These are phyloP conservation scores for Mortierella sp. DNA, from an alignment of 371 early-diverging fungal species.

Conservation along the genomic window DNA sequence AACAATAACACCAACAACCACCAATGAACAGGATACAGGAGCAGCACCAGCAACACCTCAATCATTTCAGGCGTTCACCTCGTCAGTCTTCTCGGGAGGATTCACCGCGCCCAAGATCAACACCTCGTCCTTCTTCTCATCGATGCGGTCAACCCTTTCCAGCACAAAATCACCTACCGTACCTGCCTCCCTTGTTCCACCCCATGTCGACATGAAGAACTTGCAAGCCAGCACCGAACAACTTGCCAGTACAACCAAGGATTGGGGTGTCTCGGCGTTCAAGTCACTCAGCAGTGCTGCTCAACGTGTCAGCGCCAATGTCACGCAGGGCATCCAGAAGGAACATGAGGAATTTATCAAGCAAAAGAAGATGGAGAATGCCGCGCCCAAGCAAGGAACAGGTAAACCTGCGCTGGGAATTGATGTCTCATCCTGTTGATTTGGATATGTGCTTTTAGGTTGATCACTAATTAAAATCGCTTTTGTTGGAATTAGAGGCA, in stretches of 20 bases:
- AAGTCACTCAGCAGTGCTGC: constrained; percentile 51
- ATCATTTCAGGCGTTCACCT: constrained; percentile 26
- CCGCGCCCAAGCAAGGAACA: constrained; percentile 47
- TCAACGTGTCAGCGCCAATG: constrained; percentile 49
- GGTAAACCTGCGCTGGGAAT: constrained; percentile 12
- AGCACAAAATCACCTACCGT: constrained; percentile 32
- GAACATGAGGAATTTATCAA: constrained; percentile 57
- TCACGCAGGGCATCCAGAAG: constrained; percentile 57
- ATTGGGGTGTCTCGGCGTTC: constrained; percentile 55
- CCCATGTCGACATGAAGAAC: constrained; percentile 42
- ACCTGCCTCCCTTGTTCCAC: constrained; percentile 19
- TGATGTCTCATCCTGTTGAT: background rate
- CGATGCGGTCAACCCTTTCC: constrained; percentile 51
- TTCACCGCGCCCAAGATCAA: constrained; percentile 46
- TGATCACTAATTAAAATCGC: background rate
- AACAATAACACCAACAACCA: background rate
- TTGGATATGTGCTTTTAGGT: background rate
- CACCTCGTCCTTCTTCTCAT: constrained; percentile 52
- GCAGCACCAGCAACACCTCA: constrained; percentile 6
- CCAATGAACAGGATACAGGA: background rate
- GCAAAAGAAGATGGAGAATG: constrained; percentile 49
- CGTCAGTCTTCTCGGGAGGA: constrained; percentile 25
- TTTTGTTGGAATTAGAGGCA: constrained; percentile 57
- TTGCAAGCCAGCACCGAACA: constrained; percentile 51
- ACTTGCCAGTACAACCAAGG: constrained; percentile 51